These are phyloP conservation scores for Cicer judaicum DNA, from an alignment of 306 rosid genomes.

Conservation along the genomic window DNA sequence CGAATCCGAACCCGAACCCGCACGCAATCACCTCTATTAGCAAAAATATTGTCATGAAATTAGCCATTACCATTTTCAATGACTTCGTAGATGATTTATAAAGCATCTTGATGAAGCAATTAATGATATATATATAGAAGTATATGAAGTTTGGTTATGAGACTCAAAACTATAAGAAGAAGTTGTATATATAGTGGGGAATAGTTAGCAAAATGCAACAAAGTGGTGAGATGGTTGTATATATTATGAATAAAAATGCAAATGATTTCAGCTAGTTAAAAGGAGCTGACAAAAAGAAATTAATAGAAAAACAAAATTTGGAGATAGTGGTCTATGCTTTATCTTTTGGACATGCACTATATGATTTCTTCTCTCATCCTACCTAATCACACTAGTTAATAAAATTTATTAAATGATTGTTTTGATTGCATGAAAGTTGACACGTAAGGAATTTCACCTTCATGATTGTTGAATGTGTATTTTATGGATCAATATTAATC, in stretches of 20 bases:
- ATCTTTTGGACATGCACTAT: conserved; percentile 37
- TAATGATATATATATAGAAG: background rate
- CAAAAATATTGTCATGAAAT: conserved; percentile 39
- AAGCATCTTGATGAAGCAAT: conserved; percentile 26
- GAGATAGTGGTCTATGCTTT: conserved; percentile 52
- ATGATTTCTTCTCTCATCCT: conserved; percentile 15
- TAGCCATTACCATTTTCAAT: conserved; percentile 45
- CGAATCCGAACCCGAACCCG: conserved; percentile 41
- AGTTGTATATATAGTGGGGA: conserved; percentile 44
- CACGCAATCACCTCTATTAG: conserved; percentile 49
- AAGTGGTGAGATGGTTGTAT: conserved; percentile 31
- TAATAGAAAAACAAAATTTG: background rate
- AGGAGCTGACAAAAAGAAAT: conserved; percentile 14
- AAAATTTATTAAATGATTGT: conserved; percentile 13
- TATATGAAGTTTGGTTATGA: conserved; percentile 37
- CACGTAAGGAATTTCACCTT: conserved; percentile 52
- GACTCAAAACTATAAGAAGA: conserved; percentile 6
- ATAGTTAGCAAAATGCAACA: conserved; percentile 41
- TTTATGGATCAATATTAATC: conserved; percentile 37
- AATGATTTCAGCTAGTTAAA: conserved; percentile 36
- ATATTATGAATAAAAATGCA: conserved; percentile 34
- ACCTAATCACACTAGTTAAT: conserved; percentile 46
- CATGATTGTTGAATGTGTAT: conserved; percentile 41
- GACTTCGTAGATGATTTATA: conserved; percentile 34
- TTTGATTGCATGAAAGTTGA: conserved; percentile 48